Percentiles rank a stretch among this genome's conserved stretches.
phyloP scores from a whole-genome alignment of 108 stramenopile genomes.

The Cylindrotheca closterium region DNA sequence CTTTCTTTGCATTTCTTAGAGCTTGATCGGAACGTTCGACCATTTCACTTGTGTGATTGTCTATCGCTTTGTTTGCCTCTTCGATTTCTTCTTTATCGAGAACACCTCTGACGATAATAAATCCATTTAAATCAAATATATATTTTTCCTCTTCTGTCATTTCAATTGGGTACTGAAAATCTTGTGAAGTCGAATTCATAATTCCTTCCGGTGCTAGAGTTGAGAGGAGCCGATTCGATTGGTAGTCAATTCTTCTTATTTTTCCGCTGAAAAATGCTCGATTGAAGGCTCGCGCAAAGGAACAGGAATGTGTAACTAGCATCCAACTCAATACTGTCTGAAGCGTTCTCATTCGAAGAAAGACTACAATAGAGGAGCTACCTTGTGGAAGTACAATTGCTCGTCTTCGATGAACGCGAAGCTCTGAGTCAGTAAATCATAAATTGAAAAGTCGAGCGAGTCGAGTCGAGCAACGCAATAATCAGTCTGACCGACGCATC shows the following conservation, averaged over 20 bases:
- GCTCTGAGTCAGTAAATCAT: no score
- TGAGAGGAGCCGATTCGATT: background rate
- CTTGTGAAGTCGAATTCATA: background rate
- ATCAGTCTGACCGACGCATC: no score
- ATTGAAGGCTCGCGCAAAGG: background rate
- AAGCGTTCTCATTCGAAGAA: no score
- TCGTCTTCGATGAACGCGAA: no score
- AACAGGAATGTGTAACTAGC: no score
- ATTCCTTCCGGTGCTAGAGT: background rate
- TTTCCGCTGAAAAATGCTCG: background rate
- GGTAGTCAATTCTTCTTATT: slow-evolving; percentile 4
- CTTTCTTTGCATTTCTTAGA: slow-evolving; percentile 74
- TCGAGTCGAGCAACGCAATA: no score
- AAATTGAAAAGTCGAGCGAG: no score
- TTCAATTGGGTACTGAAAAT: slow-evolving; percentile 36
- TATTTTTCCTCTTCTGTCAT: slow-evolving; percentile 88
- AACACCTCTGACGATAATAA: slow-evolving; percentile 76
- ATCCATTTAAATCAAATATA: slow-evolving; percentile 92
- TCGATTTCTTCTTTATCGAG: slow-evolving; percentile 77
- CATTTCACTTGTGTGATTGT: slow-evolving; percentile 63
- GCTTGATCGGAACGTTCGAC: slow-evolving; percentile 60
- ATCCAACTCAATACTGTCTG: no score
- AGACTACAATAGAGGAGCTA: no score
- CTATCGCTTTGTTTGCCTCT: slow-evolving; percentile 75
- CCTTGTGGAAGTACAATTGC: no score